Base-by-base conservation (phyloP, 2,329 filamentous ascomycete species). In the Sordariomycetes sp. region DNA sequence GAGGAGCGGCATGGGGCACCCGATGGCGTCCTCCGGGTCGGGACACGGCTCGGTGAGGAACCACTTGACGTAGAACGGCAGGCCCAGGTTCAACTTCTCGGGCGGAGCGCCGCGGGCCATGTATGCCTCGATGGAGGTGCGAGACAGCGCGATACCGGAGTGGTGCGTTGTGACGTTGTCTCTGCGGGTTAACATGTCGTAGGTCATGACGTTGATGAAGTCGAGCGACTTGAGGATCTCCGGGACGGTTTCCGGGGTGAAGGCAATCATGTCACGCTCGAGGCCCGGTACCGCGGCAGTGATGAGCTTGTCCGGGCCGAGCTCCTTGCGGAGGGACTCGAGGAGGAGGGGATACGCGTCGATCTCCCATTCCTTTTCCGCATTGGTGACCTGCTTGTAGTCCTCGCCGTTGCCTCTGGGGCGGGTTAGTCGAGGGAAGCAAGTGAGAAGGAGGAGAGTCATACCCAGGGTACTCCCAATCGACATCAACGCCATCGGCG, bases 101-200 rank as follows among this genome's bases (percentile, higher is more conserved):
- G 78, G 61, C 0, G 76, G 69, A 3, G 80, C 74, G 24, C 82
- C 82, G 3, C 78, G 76, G 32, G 70, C 72, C 20, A 86, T 71
- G 68, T 89, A 90, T 50, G 77, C 77, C 55, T 83, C 71, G 52
- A 89, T 68, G 3, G 80, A 73, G 5, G 76, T 71, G 7, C 77
- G 68, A 0, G 85, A 85, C 11, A 73, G 77, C 16, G 72, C 65
- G 7, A 89, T 74, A n/a, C 82, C 82, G 51, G 79, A 85, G 66
- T 88, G 85, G 68, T 90, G 87, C 37, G 73, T 76, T 3, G 86
- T 88, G 11, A 74, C 66, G 51, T 70, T 82, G 70, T 89, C 82
- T 37, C 87, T 82, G 37, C 86, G 80, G 72, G 88, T 87, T 76
- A 87, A 83, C 58, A 87, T 70, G 64, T 89, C 86, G 67, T 89